Conservation (phyloP, 129 eudicot species). For the sunflower (Helianthus annuus) region HanXRQr2.0-SUNRISE NC_035435.2:111624952-111625451, state of each 20-base stretch:
- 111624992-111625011: slow-evolving; percentile 2
- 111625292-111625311: background rate
- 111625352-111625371: background rate
- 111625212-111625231: background rate
- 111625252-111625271: slow-evolving; percentile 2
- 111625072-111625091: background rate
- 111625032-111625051: background rate
- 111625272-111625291: slow-evolving; percentile 1
- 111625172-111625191: background rate
- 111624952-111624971: background rate
- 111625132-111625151: background rate
- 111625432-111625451: background rate
- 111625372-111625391: background rate
- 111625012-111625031: background rate
- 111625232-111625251: background rate
- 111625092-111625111: background rate
- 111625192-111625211: background rate
- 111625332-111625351: background rate
- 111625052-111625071: slow-evolving; percentile 10
- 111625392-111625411: background rate
- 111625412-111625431: slow-evolving; percentile 3
- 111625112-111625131: background rate
- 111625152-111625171: background rate
- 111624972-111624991: slow-evolving; percentile 22
- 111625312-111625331: too few relatives aligned